Evolutionary conservation across 306 rosid genomes (phyloP).

Genomic region (Sechiopsis laciniata): DNA sequence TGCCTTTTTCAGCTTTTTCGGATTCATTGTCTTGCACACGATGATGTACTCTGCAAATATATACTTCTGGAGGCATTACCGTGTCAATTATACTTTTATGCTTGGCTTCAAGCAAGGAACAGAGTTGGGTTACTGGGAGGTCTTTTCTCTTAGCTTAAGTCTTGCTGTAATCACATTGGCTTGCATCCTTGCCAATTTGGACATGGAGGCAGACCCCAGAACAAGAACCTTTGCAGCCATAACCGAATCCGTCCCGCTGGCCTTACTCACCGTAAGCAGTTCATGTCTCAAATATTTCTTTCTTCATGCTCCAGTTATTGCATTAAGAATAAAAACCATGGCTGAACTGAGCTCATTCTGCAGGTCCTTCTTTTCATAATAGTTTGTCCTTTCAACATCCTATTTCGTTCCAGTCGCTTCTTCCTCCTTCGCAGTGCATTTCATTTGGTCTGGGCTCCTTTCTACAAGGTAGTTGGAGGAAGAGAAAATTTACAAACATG

Average conservation of each 20-base stretch:
- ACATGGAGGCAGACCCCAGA: slow-evolving; percentile 39
- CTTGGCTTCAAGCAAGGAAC: slow-evolving; percentile 72
- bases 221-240: slow-evolving; percentile 26
- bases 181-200: slow-evolving; percentile 44
- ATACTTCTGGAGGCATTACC: slow-evolving; percentile 66
- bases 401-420: slow-evolving; percentile 60
- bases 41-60: slow-evolving; percentile 40
- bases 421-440: slow-evolving; percentile 38
- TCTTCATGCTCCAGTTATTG: not conserved
- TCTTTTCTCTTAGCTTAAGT: slow-evolving; percentile 43
- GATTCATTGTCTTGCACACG: slow-evolving; percentile 56
- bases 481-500: slow-evolving; percentile 9
- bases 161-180: slow-evolving; percentile 41
- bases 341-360: slow-evolving; percentile 17
- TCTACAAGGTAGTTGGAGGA: slow-evolving; percentile 55
- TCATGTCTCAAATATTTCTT: not conserved
- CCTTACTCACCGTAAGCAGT: slow-evolving; percentile 44
- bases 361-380: slow-evolving; percentile 49
- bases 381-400: slow-evolving; percentile 57
- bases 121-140: slow-evolving; percentile 53
- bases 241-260: slow-evolving; percentile 56
- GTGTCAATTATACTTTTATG: slow-evolving; percentile 65
- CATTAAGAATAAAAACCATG: not conserved
- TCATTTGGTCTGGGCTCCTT: slow-evolving; percentile 56
- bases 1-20: slow-evolving; percentile 54